Evolutionary conservation across 2,329 filamentous ascomycete species (phyloP).

Genomic region (Septoria petroselini): DNA sequence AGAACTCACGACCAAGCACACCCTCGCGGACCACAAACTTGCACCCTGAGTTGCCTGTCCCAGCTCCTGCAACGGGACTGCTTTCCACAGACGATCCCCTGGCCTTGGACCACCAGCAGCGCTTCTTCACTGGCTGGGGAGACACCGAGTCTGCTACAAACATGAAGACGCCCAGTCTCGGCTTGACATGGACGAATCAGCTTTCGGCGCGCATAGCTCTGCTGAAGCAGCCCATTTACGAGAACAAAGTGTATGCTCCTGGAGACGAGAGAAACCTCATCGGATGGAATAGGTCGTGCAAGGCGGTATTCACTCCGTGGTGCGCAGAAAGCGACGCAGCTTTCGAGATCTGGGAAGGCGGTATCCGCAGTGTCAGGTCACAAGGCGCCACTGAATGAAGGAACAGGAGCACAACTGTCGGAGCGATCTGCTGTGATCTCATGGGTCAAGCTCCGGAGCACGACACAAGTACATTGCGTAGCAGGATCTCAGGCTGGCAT

Average conservation of each 20-base stretch:
- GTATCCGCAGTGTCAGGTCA: constrained; percentile 38
- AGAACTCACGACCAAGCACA: constrained; percentile 24
- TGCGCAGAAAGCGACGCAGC: constrained; percentile 59
- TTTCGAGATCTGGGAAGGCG: constrained; percentile 72
- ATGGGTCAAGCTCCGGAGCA: too few species aligned
- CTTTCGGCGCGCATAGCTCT: constrained; percentile 78
- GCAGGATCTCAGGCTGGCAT: too few species aligned
- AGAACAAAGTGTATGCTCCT: constrained; percentile 40
- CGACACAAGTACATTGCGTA: too few species aligned
- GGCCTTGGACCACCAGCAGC: constrained; percentile 81
- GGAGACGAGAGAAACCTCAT: constrained; percentile 48
- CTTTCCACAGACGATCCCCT: constrained; percentile 56
- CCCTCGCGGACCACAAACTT: constrained; percentile 13
- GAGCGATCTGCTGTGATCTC: too few species aligned
- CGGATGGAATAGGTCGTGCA: constrained; percentile 73
- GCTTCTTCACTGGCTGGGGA: constrained; percentile 95
- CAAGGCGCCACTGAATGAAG: not conserved
- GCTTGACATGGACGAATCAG: constrained; percentile 88
- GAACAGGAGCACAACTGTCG: not conserved
- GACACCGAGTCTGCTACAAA: constrained; percentile 51
- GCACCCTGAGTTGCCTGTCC: constrained; percentile 1
- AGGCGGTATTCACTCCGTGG: constrained; percentile 86
- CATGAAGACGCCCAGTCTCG: constrained; percentile 80
- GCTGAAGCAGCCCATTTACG: constrained; percentile 63
- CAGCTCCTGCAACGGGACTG: constrained; percentile 30